A percentile compares a stretch with the other conserved stretches of the same genome.
phyloP scores from a whole-genome alignment of 2,329 filamentous ascomycete species.

The Bisporella sp. region DNA sequence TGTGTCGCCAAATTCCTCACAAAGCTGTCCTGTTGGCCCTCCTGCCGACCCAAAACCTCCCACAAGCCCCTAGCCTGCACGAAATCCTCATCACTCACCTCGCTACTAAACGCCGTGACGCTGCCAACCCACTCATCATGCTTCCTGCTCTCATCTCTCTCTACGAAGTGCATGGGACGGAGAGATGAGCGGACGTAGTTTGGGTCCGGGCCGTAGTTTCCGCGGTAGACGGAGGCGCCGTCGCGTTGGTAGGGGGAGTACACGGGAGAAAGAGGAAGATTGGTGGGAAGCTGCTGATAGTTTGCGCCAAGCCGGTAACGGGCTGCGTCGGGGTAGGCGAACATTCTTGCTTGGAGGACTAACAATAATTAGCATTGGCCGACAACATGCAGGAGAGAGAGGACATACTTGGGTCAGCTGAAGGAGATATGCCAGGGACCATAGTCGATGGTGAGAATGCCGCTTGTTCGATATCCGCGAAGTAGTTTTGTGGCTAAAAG shows the following conservation, averaged over 20 bases:
- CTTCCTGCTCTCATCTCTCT: conserved; percentile 24
- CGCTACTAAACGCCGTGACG: conserved; percentile 38
- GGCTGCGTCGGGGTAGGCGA: conserved; percentile 48
- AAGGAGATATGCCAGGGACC: conserved; percentile 56
- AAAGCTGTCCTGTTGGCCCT: conserved; percentile 55
- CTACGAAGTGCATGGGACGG: not conserved
- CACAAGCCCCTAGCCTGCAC: conserved; percentile 28
- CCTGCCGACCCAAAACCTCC: conserved; percentile 33
- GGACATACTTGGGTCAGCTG: conserved; percentile 43
- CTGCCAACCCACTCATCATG: conserved; percentile 43
- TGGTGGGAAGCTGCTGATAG: conserved; percentile 38
- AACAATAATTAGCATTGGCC: conserved; percentile 2
- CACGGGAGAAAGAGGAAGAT: conserved; percentile 13
- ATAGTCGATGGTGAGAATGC: conserved; percentile 59
- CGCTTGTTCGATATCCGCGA: conserved; percentile 61
- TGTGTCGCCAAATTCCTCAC: conserved; percentile 52
- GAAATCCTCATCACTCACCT: conserved; percentile 28
- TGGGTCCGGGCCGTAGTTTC: conserved; percentile 39
- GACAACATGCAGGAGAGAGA: conserved; percentile 15
- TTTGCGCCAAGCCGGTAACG: conserved; percentile 52
- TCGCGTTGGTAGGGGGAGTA: conserved; percentile 33
- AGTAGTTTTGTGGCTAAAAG: conserved; percentile 50
- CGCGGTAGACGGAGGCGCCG: conserved; percentile 28
- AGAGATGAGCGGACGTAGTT: conserved; percentile 29
- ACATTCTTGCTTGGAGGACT: conserved; percentile 46